Percentiles rank a stretch among this genome's conserved stretches.
These are phyloP conservation scores for Effrenium voratum DNA, from an alignment of 73 alveolate genomes.

Conservation along the genomic window DNA sequence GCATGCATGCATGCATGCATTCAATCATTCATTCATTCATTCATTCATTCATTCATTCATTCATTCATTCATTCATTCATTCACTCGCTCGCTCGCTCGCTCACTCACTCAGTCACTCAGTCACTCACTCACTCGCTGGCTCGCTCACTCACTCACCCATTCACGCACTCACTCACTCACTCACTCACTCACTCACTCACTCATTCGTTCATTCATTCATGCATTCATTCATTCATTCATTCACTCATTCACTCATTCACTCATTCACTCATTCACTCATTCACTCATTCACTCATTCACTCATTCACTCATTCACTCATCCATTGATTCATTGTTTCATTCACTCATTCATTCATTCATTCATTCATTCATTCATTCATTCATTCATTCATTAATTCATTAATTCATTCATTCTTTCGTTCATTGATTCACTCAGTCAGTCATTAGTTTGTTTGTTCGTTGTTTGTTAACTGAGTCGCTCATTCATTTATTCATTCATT, in stretches of 20 bases:
- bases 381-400: constrained; percentile 16
- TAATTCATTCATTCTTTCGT: not conserved
- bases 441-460: not conserved
- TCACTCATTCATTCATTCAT: constrained; percentile 13
- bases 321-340: not conserved
- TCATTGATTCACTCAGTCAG: not conserved
- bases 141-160: not conserved
- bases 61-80: not conserved
- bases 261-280: not conserved
- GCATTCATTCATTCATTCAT: not conserved
- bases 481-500: not conserved
- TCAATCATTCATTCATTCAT: not conserved
- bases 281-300: not conserved
- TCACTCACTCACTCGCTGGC: not conserved
- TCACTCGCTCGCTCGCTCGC: not conserved
- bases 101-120: not conserved
- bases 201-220: not conserved
- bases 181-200: not conserved
- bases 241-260: not conserved
- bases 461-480: not conserved
- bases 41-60: not conserved
- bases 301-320: constrained; percentile 1
- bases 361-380: constrained; percentile 25
- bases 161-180: not conserved
- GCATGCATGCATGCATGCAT: not conserved